A percentile compares a stretch with the other conserved stretches of the same genome.
These are phyloP conservation scores for Arthrobotrys conoides DNA, from an alignment of 2,329 filamentous ascomycete genomes.

Conservation along the genomic window DNA sequence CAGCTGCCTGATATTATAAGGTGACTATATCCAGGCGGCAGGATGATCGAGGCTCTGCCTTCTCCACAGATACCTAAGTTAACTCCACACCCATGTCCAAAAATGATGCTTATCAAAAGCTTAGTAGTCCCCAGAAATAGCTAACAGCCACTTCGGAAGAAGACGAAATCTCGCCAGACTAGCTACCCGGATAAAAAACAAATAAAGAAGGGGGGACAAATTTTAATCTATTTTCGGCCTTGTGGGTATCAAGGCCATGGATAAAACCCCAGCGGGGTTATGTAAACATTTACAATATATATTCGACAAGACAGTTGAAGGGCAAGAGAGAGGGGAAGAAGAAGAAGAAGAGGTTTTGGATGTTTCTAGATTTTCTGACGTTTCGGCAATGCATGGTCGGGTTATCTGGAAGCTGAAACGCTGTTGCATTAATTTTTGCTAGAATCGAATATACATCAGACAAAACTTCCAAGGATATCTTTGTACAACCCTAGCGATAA, in stretches of 20 bases:
- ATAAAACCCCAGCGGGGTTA: slow-evolving; percentile 3
- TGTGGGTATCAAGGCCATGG: not conserved
- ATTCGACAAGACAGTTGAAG: not conserved
- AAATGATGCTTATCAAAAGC: slow-evolving; percentile 23
- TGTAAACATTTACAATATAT: slow-evolving; percentile 5
- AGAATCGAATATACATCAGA: not conserved
- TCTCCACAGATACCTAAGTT: not conserved
- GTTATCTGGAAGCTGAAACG: slow-evolving; percentile 11
- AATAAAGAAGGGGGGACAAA: not conserved
- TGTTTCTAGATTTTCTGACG: slow-evolving; percentile 4
- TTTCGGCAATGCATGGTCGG: not conserved
- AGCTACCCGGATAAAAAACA: too few species aligned
- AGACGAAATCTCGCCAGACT: not conserved
- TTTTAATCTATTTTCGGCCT: slow-evolving; percentile 12
- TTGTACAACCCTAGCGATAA: slow-evolving; percentile 12
- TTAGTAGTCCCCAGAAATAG: slow-evolving; percentile 23
- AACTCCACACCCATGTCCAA: not conserved
- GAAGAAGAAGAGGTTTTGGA: not conserved
- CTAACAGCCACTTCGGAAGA: not conserved
- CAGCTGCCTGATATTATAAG: slow-evolving; percentile 2
- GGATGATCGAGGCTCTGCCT: not conserved
- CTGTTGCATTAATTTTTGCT: too few species aligned
- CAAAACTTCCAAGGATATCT: slow-evolving; percentile 2
- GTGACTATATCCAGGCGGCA: not conserved
- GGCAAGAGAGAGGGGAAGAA: not conserved